Base-by-base conservation (phyloP, 2,329 filamentous ascomycete species). In the Fusarium piperis region DNA sequence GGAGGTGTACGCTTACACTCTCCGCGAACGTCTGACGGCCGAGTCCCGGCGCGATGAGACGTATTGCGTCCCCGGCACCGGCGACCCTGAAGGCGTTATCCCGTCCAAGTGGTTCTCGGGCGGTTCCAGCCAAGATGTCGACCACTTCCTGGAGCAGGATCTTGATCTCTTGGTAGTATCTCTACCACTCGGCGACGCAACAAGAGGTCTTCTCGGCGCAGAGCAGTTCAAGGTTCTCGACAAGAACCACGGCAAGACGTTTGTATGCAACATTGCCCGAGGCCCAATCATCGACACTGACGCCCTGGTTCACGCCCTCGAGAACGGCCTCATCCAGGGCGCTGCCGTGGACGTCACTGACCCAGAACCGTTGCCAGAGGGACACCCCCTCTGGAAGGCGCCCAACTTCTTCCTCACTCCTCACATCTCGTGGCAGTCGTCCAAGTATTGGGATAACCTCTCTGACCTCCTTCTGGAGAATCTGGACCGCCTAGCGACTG, bases 331-430 rank as follows among this genome's bases (percentile, higher is more conserved):
- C 59, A 78, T 82, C 44, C 52, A 82, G 16, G 92, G 91, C 12
- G 92, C 92, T 0, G 91, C 91, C 4, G 78, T 94, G 30, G 92
- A 93, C 78, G 92, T 94, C 1, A 90, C 91, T 2, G 91, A 94
- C 68, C 92, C 91, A 0, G 92, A 94, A 78, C 92, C 92, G 0
- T 77, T 94, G 67, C 91, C 91, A 0, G 75, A 81, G 13, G 88
- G 90, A 26, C 87, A 91, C 76, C 85, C 88, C 66, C 79, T 94
- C 28, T 93, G 92, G 90, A 86, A 85, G 53, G 83, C 89, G 46
- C 85, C 87, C 4, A 93, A 93, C 78, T 83, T 90, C 16, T 85
- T 90, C 67, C 86, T 94, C 55, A 80, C 81, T 11, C 82, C 83
- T 4, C 83, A 85, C 59, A 66, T 83, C 18, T 79, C 77, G 28